phyloP scores from a whole-genome alignment of 2,329 filamentous ascomycete species.

The Hypocrella siamensis region DNA sequence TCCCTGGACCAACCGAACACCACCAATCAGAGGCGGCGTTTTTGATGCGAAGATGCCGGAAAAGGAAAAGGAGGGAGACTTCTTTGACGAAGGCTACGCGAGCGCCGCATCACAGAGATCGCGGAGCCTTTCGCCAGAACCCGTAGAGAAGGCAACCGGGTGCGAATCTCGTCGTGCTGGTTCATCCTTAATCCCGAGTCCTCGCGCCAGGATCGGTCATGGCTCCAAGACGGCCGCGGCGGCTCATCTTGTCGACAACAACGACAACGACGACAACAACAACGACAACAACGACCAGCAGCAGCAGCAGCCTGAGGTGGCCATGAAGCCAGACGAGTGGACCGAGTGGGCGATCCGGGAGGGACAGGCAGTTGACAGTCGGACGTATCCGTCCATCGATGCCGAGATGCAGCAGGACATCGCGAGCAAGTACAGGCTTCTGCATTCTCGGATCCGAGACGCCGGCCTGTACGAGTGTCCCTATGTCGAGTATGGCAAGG shows the following conservation, averaged over 20 bases:
- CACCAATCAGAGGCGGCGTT: constrained; percentile 39
- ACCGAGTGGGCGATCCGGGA: constrained; percentile 19
- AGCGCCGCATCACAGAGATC: constrained; percentile 5
- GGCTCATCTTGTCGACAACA: neutral
- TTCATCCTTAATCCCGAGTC: neutral
- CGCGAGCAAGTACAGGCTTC: constrained; percentile 33
- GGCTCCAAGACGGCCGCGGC: no score
- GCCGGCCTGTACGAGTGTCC: constrained; percentile 42
- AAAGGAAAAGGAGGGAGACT: constrained; percentile 4
- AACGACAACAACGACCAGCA: neutral
- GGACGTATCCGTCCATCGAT: constrained; percentile 37
- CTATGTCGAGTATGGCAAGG: constrained; percentile 42
- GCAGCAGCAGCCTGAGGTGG: constrained; percentile 1
- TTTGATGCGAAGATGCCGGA: constrained; percentile 4
- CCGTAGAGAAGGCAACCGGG: constrained; percentile 1
- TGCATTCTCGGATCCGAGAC: constrained; percentile 38
- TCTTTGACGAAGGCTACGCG: constrained; percentile 4
- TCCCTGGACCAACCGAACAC: constrained; percentile 41
- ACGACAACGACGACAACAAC: no score
- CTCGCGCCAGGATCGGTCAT: constrained; percentile 2
- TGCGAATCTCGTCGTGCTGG: neutral
- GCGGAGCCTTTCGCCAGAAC: constrained; percentile 1
- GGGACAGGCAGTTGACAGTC: constrained; percentile 16
- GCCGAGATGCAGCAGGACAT: constrained; percentile 37
- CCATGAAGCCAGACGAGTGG: constrained; percentile 11